A percentile compares a stretch with the other conserved stretches of the same genome.
Evolutionary conservation across 345 rosid genomes (phyloP).

Genomic region (Rhizophora mangle): DNA sequence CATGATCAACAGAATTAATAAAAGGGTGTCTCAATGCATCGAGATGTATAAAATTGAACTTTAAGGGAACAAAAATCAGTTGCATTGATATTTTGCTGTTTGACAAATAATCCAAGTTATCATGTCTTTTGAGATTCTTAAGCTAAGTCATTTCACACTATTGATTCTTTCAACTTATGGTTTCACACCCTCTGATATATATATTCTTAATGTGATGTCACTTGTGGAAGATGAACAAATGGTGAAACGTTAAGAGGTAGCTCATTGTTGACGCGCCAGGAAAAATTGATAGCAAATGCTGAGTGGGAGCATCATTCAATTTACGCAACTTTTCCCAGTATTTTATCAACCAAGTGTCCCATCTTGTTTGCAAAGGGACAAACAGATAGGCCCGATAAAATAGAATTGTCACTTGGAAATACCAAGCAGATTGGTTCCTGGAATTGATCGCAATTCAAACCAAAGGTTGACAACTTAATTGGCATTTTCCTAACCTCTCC

Average conservation of each 20-base stretch:
- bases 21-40: too few species aligned
- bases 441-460: too few species aligned
- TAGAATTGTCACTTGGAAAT: too few species aligned
- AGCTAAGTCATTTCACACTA: neutral
- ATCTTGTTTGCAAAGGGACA: too few species aligned
- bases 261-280: neutral
- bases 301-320: neutral
- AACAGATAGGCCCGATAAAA: too few species aligned
- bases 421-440: too few species aligned
- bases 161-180: neutral
- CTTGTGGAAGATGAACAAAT: neutral
- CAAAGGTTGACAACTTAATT: too few species aligned
- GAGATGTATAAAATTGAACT: too few species aligned
- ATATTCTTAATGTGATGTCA: neutral
- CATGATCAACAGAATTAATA: too few species aligned
- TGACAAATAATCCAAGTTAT: neutral
- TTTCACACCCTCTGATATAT: neutral
- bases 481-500: too few species aligned
- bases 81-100: neutral
- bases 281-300: neutral
- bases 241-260: neutral
- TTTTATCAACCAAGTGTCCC: neutral
- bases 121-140: neutral
- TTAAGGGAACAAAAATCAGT: neutral
- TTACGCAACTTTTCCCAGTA: neutral